phyloP scores from a whole-genome alignment of 805 yeast species.

The Isabelozyma rhagii region DNA sequence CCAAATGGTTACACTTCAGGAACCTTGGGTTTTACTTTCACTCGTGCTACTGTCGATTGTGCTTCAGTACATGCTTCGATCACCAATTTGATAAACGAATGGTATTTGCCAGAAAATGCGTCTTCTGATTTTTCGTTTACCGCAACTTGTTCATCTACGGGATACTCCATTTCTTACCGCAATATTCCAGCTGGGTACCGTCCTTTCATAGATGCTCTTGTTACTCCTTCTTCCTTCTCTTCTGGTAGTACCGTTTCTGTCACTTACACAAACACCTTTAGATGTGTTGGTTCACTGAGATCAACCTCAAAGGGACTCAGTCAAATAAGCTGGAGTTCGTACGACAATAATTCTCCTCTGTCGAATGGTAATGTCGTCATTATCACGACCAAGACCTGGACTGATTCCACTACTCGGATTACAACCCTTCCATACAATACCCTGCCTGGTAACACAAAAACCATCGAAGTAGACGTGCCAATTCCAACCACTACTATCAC shows the following conservation, averaged over 20 bases:
- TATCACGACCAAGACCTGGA: slow-evolving; percentile 15
- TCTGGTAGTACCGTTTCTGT: neutral
- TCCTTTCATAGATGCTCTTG: slow-evolving; percentile 15
- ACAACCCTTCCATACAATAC: slow-evolving; percentile 15
- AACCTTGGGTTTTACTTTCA: slow-evolving; percentile 14
- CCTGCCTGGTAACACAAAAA: slow-evolving; percentile 14
- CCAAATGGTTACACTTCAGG: slow-evolving; percentile 19
- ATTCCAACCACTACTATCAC: slow-evolving; percentile 11
- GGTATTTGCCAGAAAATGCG: slow-evolving; percentile 13
- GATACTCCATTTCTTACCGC: slow-evolving; percentile 8
- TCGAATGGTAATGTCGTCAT: neutral
- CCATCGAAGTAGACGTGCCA: slow-evolving; percentile 20
- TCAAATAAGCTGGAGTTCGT: neutral
- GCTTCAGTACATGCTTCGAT: slow-evolving; percentile 13
- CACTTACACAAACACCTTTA: slow-evolving; percentile 7
- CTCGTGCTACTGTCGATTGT: slow-evolving; percentile 16
- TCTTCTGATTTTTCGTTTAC: slow-evolving; percentile 3
- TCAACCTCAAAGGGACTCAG: neutral
- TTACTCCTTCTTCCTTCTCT: neutral
- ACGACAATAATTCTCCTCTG: neutral
- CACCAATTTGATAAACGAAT: slow-evolving; percentile 18
- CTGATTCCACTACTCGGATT: slow-evolving; percentile 13
- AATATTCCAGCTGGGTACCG: slow-evolving; percentile 27
- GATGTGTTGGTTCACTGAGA: slow-evolving; percentile 6
- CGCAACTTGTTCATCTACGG: slow-evolving; percentile 10